A percentile compares a stretch with the other conserved stretches of the same genome.
phyloP scores from a whole-genome alignment of 306 rosid species.

The Malus asiatica region DNA sequence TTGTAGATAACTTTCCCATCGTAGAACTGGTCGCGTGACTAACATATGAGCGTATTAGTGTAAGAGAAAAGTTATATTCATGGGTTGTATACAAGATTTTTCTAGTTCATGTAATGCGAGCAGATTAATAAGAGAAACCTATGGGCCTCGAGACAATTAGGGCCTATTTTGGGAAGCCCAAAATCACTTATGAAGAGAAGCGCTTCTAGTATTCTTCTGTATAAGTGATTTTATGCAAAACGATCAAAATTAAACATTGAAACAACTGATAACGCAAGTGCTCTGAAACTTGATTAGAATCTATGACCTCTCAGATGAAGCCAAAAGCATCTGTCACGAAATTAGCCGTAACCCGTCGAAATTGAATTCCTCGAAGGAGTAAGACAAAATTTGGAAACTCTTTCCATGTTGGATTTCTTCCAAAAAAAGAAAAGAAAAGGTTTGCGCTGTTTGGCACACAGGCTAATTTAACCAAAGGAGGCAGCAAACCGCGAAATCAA shows the following conservation, averaged over 20 bases:
- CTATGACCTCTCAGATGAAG: background rate
- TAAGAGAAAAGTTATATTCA: background rate
- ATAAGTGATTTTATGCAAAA: background rate
- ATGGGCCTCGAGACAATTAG: too few relatives aligned
- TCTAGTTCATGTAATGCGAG: too few relatives aligned
- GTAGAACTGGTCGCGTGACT: background rate
- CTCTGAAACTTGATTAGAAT: background rate
- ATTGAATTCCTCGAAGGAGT: too few relatives aligned
- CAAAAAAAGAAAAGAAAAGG: background rate
- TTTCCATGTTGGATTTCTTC: too few relatives aligned
- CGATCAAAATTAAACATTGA: background rate
- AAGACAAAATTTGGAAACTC: too few relatives aligned
- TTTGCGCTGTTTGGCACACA: background rate
- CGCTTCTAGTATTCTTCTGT: too few relatives aligned
- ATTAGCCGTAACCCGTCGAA: background rate
- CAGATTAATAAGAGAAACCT: too few relatives aligned
- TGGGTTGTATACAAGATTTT: too few relatives aligned
- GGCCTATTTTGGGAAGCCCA: too few relatives aligned
- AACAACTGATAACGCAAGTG: background rate
- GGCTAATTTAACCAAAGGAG: background rate
- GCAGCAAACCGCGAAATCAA: background rate
- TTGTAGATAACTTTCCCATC: background rate
- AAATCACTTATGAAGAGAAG: background rate
- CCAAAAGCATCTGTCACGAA: background rate
- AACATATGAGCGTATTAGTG: background rate